A percentile compares a stretch with the other conserved stretches of the same genome.
These are phyloP conservation scores for Artomyces pyxidatus DNA, from an alignment of 768 basidiomycete species.

Conservation along the genomic window DNA sequence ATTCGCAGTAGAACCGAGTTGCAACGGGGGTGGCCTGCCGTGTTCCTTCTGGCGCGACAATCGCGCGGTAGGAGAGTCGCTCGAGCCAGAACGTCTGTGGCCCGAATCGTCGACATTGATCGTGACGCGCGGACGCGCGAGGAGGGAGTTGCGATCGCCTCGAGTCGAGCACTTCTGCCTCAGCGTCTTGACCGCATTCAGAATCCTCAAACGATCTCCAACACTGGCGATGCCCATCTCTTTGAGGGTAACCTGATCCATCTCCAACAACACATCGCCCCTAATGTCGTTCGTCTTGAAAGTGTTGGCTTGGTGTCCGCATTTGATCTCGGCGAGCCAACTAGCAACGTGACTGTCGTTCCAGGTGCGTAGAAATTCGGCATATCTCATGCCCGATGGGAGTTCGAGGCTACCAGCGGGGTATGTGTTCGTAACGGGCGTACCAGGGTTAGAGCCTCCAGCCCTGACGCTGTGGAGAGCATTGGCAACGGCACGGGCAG, in stretches of 20 bases:
- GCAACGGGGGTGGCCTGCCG: slow-evolving; percentile 74
- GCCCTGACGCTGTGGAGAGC: slow-evolving; percentile 30
- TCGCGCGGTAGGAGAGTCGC: slow-evolving; percentile 15
- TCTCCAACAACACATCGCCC: slow-evolving; percentile 84
- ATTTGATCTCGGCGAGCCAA: slow-evolving; percentile 78
- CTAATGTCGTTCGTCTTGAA: slow-evolving; percentile 88
- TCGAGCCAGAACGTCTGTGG: slow-evolving; percentile 15
- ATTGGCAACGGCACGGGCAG: slow-evolving; percentile 32
- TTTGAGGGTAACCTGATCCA: slow-evolving; percentile 79
- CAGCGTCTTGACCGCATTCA: slow-evolving; percentile 76
- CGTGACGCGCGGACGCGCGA: slow-evolving; percentile 6
- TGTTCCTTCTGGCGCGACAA: slow-evolving; percentile 34
- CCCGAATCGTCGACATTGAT: slow-evolving; percentile 10
- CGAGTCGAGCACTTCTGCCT: slow-evolving; percentile 43
- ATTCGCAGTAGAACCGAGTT: slow-evolving; percentile 44
- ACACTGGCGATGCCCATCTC: slow-evolving; percentile 89
- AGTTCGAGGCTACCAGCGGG: slow-evolving; percentile 38
- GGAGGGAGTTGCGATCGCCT: slow-evolving; percentile 5
- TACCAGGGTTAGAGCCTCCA: slow-evolving; percentile 35
- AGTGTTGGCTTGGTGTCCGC: slow-evolving; percentile 51
- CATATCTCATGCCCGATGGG: slow-evolving; percentile 48
- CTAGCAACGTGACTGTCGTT: slow-evolving; percentile 57
- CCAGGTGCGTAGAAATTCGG: slow-evolving; percentile 66
- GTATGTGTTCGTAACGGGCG: slow-evolving; percentile 26
- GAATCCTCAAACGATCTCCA: slow-evolving; percentile 84